A percentile compares a stretch with the other conserved stretches of the same genome.
phyloP scores from a whole-genome alignment of 2,329 filamentous ascomycete species.

The Raffaelea ambrosiae region DNA sequence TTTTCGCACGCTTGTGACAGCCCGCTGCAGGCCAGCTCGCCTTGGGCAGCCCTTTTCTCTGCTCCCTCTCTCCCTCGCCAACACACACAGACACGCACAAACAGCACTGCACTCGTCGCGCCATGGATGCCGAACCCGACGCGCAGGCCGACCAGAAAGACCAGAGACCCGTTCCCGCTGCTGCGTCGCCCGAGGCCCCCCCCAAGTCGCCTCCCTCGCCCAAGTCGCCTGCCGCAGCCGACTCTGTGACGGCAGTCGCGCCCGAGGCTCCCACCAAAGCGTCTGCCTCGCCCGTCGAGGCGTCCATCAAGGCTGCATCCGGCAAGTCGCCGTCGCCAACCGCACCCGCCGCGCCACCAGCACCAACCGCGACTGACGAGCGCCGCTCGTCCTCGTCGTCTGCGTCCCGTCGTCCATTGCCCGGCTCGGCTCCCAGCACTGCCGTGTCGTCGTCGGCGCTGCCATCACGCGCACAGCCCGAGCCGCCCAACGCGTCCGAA shows the following conservation, averaged over 20 bases:
- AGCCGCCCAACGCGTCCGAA: background rate
- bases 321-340: background rate
- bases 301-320: background rate
- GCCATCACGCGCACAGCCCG: background rate
- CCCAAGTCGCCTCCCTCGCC: background rate
- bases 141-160: constrained; percentile 1
- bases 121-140: constrained; percentile 5
- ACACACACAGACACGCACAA: too few relatives aligned
- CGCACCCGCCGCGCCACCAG: background rate
- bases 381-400: background rate
- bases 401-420: constrained; percentile 1
- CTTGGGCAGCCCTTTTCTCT: too few relatives aligned
- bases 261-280: too few relatives aligned
- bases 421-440: constrained; percentile 3
- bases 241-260: too few relatives aligned
- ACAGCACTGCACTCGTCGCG: too few relatives aligned
- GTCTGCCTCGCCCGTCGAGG: background rate
- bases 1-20: too few relatives aligned
- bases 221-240: too few relatives aligned
- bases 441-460: background rate
- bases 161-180: background rate
- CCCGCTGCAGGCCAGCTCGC: too few relatives aligned
- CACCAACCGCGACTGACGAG: background rate
- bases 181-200: background rate
- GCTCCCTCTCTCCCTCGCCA: too few relatives aligned